Evolutionary conservation across 1,284 basidiomycete genomes (phyloP).

Genomic region (Fomitopsis palustris): DNA sequence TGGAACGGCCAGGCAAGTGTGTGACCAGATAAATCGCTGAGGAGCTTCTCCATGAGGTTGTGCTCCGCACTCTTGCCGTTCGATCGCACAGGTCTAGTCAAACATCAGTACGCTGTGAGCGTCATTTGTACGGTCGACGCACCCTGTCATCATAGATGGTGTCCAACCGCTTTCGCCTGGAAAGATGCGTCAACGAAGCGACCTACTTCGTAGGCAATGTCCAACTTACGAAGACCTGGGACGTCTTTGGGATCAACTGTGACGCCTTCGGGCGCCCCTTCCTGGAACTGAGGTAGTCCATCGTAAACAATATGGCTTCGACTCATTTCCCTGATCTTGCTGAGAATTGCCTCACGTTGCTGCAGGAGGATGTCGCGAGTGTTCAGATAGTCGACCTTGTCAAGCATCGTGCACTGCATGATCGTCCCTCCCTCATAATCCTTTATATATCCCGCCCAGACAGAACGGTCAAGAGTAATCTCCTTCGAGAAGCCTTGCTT

Average conservation of each 20-base stretch:
- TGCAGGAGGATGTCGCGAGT: constrained; percentile 75
- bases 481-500: constrained; percentile 99
- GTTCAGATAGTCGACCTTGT: constrained; percentile 86
- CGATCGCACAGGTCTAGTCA: constrained; percentile 1
- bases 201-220: constrained; percentile 3
- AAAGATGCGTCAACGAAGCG: constrained; percentile 4
- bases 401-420: constrained; percentile 97
- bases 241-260: constrained; percentile 71
- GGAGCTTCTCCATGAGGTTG: constrained; percentile 76
- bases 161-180: constrained; percentile 93
- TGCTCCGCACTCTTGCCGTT: constrained; percentile 53
- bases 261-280: constrained; percentile 43
- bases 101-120: background rate
- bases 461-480: constrained; percentile 84
- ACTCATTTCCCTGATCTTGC: constrained; percentile 88
- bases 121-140: constrained; percentile 24
- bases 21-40: constrained; percentile 82
- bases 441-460: constrained; percentile 99
- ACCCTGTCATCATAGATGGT: constrained; percentile 79
- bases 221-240: constrained; percentile 78
- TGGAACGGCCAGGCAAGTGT: constrained; percentile 88
- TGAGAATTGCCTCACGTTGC: constrained; percentile 88
- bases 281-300: constrained; percentile 79
- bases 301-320: constrained; percentile 84
- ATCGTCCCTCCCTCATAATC: constrained; percentile 99